Base-by-base conservation (phyloP, 129 eudicot species). In the Silybum marianum region DNA sequence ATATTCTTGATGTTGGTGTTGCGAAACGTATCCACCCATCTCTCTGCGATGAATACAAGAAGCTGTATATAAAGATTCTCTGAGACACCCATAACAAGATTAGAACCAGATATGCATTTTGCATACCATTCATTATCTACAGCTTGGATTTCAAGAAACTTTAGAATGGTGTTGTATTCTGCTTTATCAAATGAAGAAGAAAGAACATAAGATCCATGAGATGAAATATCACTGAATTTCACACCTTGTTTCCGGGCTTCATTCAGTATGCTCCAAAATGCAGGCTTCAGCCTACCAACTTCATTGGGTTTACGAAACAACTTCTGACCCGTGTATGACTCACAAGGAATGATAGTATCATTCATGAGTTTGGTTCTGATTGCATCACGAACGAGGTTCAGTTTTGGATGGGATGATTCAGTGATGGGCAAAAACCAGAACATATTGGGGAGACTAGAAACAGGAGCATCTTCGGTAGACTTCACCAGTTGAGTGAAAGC, bases 111-210 rank as follows among this genome's bases (percentile, higher is more conserved):
- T 32, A 90, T 84, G 88, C 88, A 90, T 26, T 79, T 86, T 10
- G 91, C 79, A 79, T 90, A 90, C 94, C 94, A 90, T 66, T 81
- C 87, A 72, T 67, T 19, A 18, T 80, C 87, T 9, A 90, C 89
- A 62, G 25, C 7, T 68, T 71, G 9, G 22, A 90, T 78, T 40
- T 77, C 91, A 78, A 90, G 44, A 66, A 90, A 90, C 0, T 69
- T 9, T 1, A 90, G 69, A 36, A 87, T 30, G 22, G 38, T 18
- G 34, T 74, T 7, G 71, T 84, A 86, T 75, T 74, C 78, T 22
- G 18, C 26, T 39, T 1, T 67, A 79, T 90, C 94, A 84, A 90
- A 84, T 2, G 77, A 86, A 40, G 87, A 79, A 25, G 83, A 40
- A 0, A 90, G 42, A 10, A 90, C 16, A 84, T 83, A 77, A 13